Evolutionary conservation across 2,329 filamentous ascomycete genomes (phyloP).

Genomic region (Phialophora tarda): DNA sequence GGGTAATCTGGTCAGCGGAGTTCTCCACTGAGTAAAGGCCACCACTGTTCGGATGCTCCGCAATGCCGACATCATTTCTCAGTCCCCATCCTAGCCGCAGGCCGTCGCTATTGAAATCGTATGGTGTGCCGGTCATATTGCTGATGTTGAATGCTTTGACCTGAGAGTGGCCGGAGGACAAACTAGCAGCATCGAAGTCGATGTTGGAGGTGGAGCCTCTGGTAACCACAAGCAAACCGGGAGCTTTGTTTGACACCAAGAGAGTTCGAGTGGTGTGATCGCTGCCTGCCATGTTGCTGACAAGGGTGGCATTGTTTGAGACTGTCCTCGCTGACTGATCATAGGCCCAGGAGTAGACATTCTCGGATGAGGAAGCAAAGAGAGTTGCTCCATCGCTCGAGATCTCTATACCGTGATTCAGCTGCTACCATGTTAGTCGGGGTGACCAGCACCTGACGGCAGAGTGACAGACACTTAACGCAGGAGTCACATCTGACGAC

Average conservation of each 20-base stretch:
- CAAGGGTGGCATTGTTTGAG: slow-evolving; percentile 59
- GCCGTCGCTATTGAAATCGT: slow-evolving; percentile 59
- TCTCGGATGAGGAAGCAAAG: slow-evolving; percentile 61
- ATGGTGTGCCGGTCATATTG: slow-evolving; percentile 47
- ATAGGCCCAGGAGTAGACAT: slow-evolving; percentile 71
- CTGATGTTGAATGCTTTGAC: slow-evolving; percentile 67
- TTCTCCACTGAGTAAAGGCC: slow-evolving; percentile 69
- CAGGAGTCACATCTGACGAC: slow-evolving; percentile 32
- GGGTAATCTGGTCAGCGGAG: slow-evolving; percentile 67
- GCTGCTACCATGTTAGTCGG: slow-evolving; percentile 31
- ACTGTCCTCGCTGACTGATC: slow-evolving; percentile 56
- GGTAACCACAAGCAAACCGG: slow-evolving; percentile 67
- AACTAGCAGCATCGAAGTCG: slow-evolving; percentile 60
- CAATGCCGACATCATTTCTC: slow-evolving; percentile 73
- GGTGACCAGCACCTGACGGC: neutral
- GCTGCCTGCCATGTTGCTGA: slow-evolving; percentile 65
- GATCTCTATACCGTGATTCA: slow-evolving; percentile 60
- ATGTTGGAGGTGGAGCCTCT: slow-evolving; percentile 69
- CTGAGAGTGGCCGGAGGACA: slow-evolving; percentile 66
- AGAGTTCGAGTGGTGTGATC: slow-evolving; percentile 72
- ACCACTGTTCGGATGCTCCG: slow-evolving; percentile 55
- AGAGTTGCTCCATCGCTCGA: slow-evolving; percentile 57
- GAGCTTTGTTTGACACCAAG: slow-evolving; percentile 61
- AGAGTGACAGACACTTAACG: slow-evolving; percentile 29
- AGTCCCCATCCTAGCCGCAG: slow-evolving; percentile 68